Conservation (phyloP, 1,284 basidiomycete genomes). For the Sparassis latifolia region DNA sequence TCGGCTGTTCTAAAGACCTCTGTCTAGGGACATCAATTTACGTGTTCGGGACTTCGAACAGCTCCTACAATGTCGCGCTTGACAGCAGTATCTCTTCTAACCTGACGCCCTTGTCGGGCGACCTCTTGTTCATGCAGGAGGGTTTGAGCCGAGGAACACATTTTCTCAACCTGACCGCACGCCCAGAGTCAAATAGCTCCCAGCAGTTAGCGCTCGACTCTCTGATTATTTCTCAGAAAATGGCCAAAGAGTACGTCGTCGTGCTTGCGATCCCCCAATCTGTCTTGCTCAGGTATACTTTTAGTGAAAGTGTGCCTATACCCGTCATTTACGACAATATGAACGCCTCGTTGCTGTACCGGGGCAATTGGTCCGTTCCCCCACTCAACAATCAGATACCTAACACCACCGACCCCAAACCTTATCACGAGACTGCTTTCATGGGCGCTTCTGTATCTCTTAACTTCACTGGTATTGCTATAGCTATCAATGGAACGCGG, state of each 20-base stretch:
- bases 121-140: conserved; percentile 10
- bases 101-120: conserved; percentile 1
- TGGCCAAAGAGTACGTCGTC: conserved; percentile 9
- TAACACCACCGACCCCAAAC: conserved; percentile 20
- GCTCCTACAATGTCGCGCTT: conserved; percentile 22
- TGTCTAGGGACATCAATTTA: conserved; percentile 2
- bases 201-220: conserved; percentile 17
- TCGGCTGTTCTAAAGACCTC: too few relatives aligned
- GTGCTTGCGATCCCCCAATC: conserved; percentile 6
- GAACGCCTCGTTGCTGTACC: conserved; percentile 22
- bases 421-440: conserved; percentile 21
- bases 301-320: conserved; percentile 2
- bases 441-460: conserved; percentile 21
- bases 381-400: conserved; percentile 18
- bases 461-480: conserved; percentile 21
- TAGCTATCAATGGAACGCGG: conserved; percentile 22
- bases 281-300: conserved; percentile 1
- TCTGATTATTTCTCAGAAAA: conserved; percentile 13
- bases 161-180: conserved; percentile 16
- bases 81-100: conserved; percentile 16
- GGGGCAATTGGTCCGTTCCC: conserved; percentile 19
- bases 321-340: conserved; percentile 16
- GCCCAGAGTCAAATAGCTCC: conserved; percentile 3
- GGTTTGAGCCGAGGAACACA: conserved; percentile 11
- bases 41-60: conserved; percentile 7